phyloP scores from a whole-genome alignment of 1,284 basidiomycete genomes.

The Puccinia coronata region DNA sequence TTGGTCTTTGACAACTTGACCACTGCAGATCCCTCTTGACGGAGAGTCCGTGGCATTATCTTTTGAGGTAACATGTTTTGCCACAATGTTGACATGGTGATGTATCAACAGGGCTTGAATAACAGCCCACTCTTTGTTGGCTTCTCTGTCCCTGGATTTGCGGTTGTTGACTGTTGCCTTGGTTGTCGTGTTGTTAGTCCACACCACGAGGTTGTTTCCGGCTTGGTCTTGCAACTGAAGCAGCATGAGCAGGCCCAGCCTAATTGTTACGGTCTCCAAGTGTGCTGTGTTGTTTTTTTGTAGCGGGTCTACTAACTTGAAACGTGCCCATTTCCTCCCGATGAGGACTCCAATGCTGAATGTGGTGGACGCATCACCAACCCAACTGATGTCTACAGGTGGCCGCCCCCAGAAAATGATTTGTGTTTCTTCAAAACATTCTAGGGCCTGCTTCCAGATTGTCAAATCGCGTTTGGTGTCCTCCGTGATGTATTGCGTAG shows the following conservation, averaged over 20 bases:
- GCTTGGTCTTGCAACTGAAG: not conserved
- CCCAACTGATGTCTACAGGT: too few species aligned
- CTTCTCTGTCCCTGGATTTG: not conserved
- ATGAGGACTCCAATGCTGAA: too few species aligned
- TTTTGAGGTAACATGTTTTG: too few species aligned
- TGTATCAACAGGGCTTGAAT: not conserved
- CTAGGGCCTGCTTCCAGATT: too few species aligned
- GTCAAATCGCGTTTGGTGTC: not conserved
- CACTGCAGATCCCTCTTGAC: not conserved
- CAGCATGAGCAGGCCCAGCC: not conserved
- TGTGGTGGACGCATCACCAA: too few species aligned
- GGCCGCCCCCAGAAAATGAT: not conserved
- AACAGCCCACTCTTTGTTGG: constrained; percentile 12
- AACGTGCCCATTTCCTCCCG: not conserved
- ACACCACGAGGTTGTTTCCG: not conserved
- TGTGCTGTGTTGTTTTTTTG: too few species aligned
- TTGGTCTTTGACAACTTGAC: not conserved
- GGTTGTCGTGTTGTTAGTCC: not conserved
- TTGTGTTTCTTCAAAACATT: not conserved
- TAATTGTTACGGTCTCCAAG: too few species aligned
- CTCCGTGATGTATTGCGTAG: not conserved
- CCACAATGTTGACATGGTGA: not conserved
- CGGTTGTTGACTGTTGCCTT: too few species aligned
- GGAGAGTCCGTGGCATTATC: constrained; percentile 16
- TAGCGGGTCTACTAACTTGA: not conserved